Evolutionary conservation across 345 rosid genomes (phyloP), one percentile per base, ranked within the genome.

Genomic region (Syzygium oleosum): DNA sequence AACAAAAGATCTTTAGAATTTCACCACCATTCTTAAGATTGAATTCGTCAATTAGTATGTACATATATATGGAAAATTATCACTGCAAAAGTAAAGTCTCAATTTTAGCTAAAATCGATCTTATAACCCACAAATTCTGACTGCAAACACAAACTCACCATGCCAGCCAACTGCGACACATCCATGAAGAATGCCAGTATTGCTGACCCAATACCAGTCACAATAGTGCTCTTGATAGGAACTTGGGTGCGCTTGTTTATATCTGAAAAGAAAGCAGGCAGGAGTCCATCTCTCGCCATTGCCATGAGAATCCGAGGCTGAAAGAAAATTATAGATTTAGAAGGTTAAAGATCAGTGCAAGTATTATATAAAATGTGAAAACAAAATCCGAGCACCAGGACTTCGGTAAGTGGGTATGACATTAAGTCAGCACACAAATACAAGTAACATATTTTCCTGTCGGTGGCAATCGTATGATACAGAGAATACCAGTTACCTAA

Each of bases 291-390:
- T 92, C 99, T 93, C 52, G 99, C 94, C 99, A 96, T 96, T 58
- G 98, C 97, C 99, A 96, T 93, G 90, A 96, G 92, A 91, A 95
- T 96, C 63, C 99, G 93, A 29, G 99, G 99, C 99, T 96, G 93
- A 43, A 87, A 52, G 56, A 84, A 84, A 11, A 87, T 68, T 25
- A 49, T 29, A 87, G 51, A 68, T 46, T 51, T 27, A 61, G 16
- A 68, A n/a, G 54, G 84, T 34, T 68, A 31, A 34, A 56, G 61
- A 19, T 52, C 22, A 55, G 43, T 31, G 63, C 52, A 84, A 84
- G 43, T 17, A 4, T 16, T 9, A 29, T 54, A 52, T 52, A 84
- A 19, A 21, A 84, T 55, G 23, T 52, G 46, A 84, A 19, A 68
- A 2, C 12, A 84, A 17, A 43, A 46, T 46, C 27, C 52, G 53